Evolutionary conservation across 2,329 filamentous ascomycete genomes (phyloP), one percentile per base, ranked within the genome.

Genomic region (Lomentospora prolificans): DNA sequence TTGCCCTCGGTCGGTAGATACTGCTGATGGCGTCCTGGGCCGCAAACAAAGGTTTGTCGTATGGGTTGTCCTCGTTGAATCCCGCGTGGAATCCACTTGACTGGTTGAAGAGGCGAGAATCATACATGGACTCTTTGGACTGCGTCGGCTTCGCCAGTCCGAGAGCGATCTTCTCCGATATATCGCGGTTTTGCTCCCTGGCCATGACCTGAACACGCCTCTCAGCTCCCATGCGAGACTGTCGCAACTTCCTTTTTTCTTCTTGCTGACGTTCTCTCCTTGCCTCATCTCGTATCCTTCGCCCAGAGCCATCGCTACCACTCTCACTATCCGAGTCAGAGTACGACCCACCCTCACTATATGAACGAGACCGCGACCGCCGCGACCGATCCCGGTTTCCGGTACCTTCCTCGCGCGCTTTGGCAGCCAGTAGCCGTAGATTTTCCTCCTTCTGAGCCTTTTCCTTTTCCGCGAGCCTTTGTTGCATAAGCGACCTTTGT

Each of bases 1-100:
- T 84, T 24, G 87, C 82, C 22, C 81, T 81, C 1, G 92, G 90
- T 31, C 90, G 81, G 71, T 99, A 99, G 62, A 99, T 97, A 68
- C 86, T 92, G 72, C 83, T 94, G 64, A 96, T 90, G 7, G 90
- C 92, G 66, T 97, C 92, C 67, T 96, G 90, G 12, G 94, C 92
- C 1, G 91, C 91, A 68, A 99, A 99, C 6, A 99, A 76, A 19
- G 94, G 94, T 72, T 97, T 97, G 70, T 97, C 94, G 73, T 97
- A 99, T 0, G 86, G 84, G 66, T 99, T 94, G 69, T 99, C 94
- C 70, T 99, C 94, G 69, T 99, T 99, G 78, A 96, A 90, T 0
- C 92, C 94, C 54, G 85, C 81, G 62, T 90, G 86, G 67, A 99
- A 95, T 0, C 94, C 94, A 63, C 87, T 91, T 4, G 85, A 87